Base-by-base conservation (phyloP, 2,329 filamentous ascomycete genomes). In the Lasiodiplodia gonubiensis region DNA sequence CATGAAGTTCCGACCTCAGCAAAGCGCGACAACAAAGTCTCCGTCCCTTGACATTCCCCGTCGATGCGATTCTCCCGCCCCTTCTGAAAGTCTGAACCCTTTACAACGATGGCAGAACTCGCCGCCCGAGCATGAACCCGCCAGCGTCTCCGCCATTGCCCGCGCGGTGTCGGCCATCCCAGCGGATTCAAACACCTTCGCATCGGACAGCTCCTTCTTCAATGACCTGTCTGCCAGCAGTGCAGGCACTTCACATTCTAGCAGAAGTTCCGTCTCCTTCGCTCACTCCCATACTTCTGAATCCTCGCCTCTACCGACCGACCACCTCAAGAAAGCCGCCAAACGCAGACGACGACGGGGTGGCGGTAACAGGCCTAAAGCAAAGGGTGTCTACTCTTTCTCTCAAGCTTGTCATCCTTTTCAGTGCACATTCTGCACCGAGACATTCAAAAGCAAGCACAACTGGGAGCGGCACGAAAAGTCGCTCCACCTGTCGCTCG, bases 401-500 rank as follows among this genome's bases (percentile, higher is more conserved):
- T 27, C 52, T 1, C 27, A 27, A 18, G 33, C 25, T 23, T 67
- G 71, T 8, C 21, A 53, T n/a, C 14, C 71, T 0, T 76, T 71
- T 18, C 74, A 75, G 54, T 75, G 74, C 51, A 76, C 74, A 0
- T 76, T 75, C 30, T 76, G 74, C 53, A 75, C 74, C 0, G 74
- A 76, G 49, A 71, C 70, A 16, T 76, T 76, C 69, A 74, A 72
- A 25, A 74, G 72, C 0, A 76, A 75, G 54, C 72, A 74, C 27
- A 73, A 76, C 33, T 76, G 74, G 74, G 70, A 72, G 37, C 66
- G 74, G 1, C 74, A 76, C 21, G 74, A 76, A 18, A 76, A 75
- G 35, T 72, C 74, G 0, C 68, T 76, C 1, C 74, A 76, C 55
- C 68, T 76, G 10, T 71, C 73, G 1, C 69, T 75, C 3, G 74